Evolutionary conservation across 257 asterid genomes (phyloP).

Genomic region (Solanum tarijense): DNA sequence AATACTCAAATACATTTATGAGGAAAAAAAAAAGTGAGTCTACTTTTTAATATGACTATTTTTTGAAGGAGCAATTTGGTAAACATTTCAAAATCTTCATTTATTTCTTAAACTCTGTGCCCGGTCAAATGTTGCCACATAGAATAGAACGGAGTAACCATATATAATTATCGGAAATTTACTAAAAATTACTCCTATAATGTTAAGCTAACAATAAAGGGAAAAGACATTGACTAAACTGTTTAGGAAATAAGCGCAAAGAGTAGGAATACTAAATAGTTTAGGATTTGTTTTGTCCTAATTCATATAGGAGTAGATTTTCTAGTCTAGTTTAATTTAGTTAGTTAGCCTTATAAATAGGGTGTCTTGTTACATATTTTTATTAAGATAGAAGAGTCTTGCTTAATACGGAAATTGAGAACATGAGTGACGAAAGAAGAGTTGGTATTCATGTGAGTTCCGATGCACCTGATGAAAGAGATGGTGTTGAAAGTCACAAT

Average conservation of each 20-base stretch:
- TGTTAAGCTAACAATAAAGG: neutral
- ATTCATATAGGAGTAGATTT: neutral
- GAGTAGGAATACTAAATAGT: neutral
- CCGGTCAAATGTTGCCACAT: too few relatives aligned
- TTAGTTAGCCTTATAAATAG: too few relatives aligned
- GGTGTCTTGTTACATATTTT: neutral
- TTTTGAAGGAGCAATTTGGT: too few relatives aligned
- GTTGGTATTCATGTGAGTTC: neutral
- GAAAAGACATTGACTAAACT: neutral
- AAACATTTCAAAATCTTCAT: too few relatives aligned
- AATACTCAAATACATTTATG: too few relatives aligned
- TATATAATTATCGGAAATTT: neutral
- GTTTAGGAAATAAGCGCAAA: neutral
- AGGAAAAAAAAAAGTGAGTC: too few relatives aligned
- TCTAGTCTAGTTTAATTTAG: too few relatives aligned
- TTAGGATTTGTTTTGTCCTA: neutral
- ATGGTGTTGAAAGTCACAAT: slow-evolving; percentile 13
- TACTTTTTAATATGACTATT: too few relatives aligned
- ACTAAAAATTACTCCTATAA: too few relatives aligned
- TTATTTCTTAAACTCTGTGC: too few relatives aligned
- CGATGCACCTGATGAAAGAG: slow-evolving; percentile 19
- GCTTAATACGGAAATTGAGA: neutral
- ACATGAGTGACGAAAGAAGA: slow-evolving; percentile 37
- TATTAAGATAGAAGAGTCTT: too few relatives aligned
- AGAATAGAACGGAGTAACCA: too few relatives aligned